Evolutionary conservation across 306 rosid species (phyloP).

Genomic region (Castanea crenata): DNA sequence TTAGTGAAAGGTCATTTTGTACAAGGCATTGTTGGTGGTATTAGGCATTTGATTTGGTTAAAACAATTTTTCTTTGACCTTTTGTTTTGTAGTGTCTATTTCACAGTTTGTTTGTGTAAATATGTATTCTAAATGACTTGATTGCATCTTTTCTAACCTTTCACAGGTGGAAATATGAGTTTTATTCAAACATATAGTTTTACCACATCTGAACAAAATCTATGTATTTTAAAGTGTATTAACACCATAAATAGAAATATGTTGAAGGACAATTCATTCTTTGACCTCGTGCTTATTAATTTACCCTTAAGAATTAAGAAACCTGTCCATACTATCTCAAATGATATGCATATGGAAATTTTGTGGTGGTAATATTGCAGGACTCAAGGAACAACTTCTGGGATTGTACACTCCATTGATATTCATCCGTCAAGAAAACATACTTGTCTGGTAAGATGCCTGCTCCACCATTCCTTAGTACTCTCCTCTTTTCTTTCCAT

Average conservation of each 20-base stretch:
- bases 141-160: background rate
- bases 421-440: constrained; percentile 91
- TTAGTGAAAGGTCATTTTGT: background rate
- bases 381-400: constrained; percentile 56
- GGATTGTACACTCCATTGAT: constrained; percentile 86
- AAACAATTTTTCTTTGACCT: background rate
- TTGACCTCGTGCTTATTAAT: background rate
- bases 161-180: background rate
- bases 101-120: background rate
- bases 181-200: background rate
- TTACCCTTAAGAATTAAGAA: background rate
- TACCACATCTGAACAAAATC: background rate
- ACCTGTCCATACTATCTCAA: background rate
- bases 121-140: background rate
- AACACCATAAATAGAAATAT: background rate
- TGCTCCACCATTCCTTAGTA: constrained; percentile 11
- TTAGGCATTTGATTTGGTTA: background rate
- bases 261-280: background rate
- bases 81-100: background rate
- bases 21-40: background rate
- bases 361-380: constrained; percentile 47
- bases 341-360: background rate
- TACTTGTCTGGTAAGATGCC: constrained; percentile 70
- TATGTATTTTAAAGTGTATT: background rate
- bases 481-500: background rate